Percentiles rank a stretch among this genome's conserved stretches.
Conservation (phyloP, 495 filamentous ascomycete species). For the Penicillium roqueforti region DNA sequence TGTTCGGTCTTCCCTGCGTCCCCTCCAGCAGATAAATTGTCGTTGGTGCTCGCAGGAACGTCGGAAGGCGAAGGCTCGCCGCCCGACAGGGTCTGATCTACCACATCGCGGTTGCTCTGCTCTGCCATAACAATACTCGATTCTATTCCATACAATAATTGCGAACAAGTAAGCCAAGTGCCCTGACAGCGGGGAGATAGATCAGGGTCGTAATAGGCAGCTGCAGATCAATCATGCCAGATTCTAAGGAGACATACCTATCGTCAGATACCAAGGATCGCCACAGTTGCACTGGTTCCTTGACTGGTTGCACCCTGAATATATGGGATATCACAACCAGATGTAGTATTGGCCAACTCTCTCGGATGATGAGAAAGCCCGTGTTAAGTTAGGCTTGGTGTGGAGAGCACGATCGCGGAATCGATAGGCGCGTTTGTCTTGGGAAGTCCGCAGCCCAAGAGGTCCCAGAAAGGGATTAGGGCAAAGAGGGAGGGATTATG, state of each 20-base stretch:
- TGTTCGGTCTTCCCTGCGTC: conserved; percentile 49
- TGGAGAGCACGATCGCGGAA: conserved; percentile 18
- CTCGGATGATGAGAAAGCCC: conserved; percentile 19
- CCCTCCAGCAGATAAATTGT: conserved; percentile 51
- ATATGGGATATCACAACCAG: conserved; percentile 37
- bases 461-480: conserved; percentile 21
- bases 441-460: conserved; percentile 27
- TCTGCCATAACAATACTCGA: conserved; percentile 77
- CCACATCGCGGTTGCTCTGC: conserved; percentile 72
- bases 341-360: conserved; percentile 23
- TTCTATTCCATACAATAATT: conserved; percentile 40
- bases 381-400: conserved; percentile 9
- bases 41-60: conserved; percentile 63
- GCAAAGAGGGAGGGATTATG: conserved; percentile 21
- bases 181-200: conserved; percentile 5
- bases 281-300: conserved; percentile 45
- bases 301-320: conserved; percentile 39
- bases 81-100: conserved; percentile 72
- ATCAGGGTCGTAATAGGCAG: conserved; percentile 13
- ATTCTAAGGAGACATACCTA: conserved; percentile 41
- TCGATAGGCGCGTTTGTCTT: conserved; percentile 15
- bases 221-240: conserved; percentile 23
- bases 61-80: conserved; percentile 67
- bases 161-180: conserved; percentile 28
- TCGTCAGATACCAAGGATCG: conserved; percentile 48